Evolutionary conservation across 106 monocot genomes (phyloP), one percentile per base, ranked within the genome.

Genomic region (Narthecium ossifragum): DNA sequence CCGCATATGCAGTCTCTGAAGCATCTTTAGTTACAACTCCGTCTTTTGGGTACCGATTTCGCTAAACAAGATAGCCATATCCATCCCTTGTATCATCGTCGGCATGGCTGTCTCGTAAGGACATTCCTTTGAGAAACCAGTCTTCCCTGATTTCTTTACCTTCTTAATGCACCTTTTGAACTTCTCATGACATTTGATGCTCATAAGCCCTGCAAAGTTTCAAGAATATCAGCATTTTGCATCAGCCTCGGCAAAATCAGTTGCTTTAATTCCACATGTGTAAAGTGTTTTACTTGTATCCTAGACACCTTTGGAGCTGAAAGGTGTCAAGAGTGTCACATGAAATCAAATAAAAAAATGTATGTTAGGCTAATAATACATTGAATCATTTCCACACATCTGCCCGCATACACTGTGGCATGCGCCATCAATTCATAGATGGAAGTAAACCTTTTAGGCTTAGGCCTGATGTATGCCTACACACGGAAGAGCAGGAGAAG

Each of bases 41-140:
- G 4, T 33, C 23, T 75, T 66, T 22, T 61, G 39, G 54, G 28
- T 33, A 28, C 94, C 83, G 0, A 96, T 8, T 66, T 96, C 83
- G 75, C 86, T 84, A 17, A 96, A 75, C 26, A 96, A 46, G 50
- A 90, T 90, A 34, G 94, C 90, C 94, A 96, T 86, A 54, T 90
- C 90, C 90, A 96, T 96, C 34, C 86, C 94, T 46, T 90, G 85
- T 13, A 76, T 79, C 90, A 90, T 90, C 14, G 78, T 86, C 26
- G 83, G 69, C 75, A 96, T 86, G 0, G 75, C 83, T 23, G 59
- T 47, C 38, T 76, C 83, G 31, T 86, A 90, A 0, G 83, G 78
- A 17, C 94, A 90, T 6, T 56, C 68, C 34, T 71, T 63, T 2
- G 94, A 90, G 72, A 90, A 96, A 60, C 90, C 94, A 28, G 7